phyloP scores from a whole-genome alignment of 108 stramenopile species.

The Parietichytrium sp. region DNA sequence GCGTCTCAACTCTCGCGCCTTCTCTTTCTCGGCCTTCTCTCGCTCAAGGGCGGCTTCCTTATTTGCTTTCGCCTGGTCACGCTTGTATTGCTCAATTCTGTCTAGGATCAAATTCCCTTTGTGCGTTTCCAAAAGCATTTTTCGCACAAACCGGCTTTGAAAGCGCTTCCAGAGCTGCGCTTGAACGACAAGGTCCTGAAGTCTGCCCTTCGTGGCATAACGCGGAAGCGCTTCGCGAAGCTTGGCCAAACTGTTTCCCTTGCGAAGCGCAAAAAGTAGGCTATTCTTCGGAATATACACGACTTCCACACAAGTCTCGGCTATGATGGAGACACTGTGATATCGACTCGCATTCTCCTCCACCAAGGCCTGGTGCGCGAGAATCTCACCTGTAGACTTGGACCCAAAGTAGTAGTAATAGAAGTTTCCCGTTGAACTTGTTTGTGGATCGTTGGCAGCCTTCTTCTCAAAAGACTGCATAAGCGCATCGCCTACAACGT shows the following conservation, averaged over 20 bases:
- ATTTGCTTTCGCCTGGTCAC: not conserved
- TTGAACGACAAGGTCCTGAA: not conserved
- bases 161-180: not conserved
- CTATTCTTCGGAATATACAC: not conserved
- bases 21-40: no score
- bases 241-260: not conserved
- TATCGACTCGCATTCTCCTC: not conserved
- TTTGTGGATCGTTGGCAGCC: not conserved
- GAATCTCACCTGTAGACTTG: not conserved
- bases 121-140: not conserved
- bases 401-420: not conserved
- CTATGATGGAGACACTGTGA: not conserved
- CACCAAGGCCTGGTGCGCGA: not conserved
- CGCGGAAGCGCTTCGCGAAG: not conserved
- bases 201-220: not conserved
- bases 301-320: slow-evolving; percentile 13
- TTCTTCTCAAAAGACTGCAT: no score
- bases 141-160: not conserved
- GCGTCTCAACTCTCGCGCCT: no score
- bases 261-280: slow-evolving; percentile 8
- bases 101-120: not conserved
- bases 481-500: no score
- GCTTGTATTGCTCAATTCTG: not conserved
- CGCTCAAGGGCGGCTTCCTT: no score
- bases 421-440: not conserved